Evolutionary conservation across 495 filamentous ascomycete genomes (phyloP).

Genomic region (Xylaria castorea): DNA sequence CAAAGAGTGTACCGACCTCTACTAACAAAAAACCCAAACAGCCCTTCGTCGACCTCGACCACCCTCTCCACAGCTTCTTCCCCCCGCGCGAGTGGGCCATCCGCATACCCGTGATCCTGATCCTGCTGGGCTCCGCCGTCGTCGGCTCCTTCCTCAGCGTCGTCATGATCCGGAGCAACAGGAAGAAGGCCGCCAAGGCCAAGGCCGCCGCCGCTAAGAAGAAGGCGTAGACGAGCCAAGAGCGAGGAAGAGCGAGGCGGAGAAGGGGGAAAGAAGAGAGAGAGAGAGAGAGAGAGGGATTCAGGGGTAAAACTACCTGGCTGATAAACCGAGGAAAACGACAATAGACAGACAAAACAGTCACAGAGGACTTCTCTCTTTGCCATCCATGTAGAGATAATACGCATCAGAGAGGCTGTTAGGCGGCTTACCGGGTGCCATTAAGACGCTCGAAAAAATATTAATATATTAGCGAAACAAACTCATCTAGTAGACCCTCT

Average conservation of each 20-base stretch:
- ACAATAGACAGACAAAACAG: neutral
- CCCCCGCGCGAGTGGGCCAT: slow-evolving; percentile 98
- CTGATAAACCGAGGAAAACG: neutral
- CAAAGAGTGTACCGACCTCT: neutral
- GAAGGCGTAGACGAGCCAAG: slow-evolving; percentile 51
- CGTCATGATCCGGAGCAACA: slow-evolving; percentile 98
- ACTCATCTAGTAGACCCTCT: neutral
- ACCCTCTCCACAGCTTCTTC: slow-evolving; percentile 93
- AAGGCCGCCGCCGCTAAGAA: slow-evolving; percentile 76
- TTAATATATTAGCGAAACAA: slow-evolving; percentile 6
- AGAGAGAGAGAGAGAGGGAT: neutral
- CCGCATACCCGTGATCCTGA: slow-evolving; percentile 95
- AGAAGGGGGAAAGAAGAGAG: neutral
- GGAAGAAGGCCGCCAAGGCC: slow-evolving; percentile 94
- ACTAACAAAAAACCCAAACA: neutral
- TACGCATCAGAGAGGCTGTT: neutral
- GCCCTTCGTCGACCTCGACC: slow-evolving; percentile 96
- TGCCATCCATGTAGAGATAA: neutral
- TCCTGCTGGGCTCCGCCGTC: slow-evolving; percentile 89
- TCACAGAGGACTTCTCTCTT: neutral
- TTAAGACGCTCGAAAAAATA: neutral
- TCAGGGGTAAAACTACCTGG: neutral
- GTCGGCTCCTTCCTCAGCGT: slow-evolving; percentile 95
- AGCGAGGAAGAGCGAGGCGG: neutral
- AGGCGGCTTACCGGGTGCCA: neutral